Evolutionary conservation across 2,329 filamentous ascomycete genomes (phyloP).

Genomic region (Rhinocladiella similis): DNA sequence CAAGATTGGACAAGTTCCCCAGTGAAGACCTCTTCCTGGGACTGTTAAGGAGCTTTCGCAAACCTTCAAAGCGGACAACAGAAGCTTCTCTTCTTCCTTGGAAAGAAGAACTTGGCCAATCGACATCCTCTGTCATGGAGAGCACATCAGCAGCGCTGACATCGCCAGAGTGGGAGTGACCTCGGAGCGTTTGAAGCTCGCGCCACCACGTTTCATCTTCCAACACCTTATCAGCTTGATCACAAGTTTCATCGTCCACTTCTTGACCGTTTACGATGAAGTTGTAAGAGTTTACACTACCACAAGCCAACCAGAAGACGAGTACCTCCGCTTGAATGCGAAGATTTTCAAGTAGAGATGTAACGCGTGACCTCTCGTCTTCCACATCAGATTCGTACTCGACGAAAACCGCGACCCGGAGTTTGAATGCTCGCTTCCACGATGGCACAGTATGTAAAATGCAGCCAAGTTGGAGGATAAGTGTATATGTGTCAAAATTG

Average conservation of each 20-base stretch:
- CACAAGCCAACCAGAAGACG: slow-evolving; percentile 80
- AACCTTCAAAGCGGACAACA: slow-evolving; percentile 55
- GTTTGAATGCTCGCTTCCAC: slow-evolving; percentile 71
- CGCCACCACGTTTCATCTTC: slow-evolving; percentile 81
- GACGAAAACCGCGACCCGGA: slow-evolving; percentile 83
- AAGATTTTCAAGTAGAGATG: slow-evolving; percentile 73
- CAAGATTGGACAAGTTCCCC: slow-evolving; percentile 52
- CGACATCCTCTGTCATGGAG: slow-evolving; percentile 46
- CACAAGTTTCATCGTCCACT: slow-evolving; percentile 56
- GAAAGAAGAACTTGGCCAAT: slow-evolving; percentile 56
- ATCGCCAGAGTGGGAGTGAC: slow-evolving; percentile 29
- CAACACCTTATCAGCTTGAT: slow-evolving; percentile 65
- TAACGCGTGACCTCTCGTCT: slow-evolving; percentile 72
- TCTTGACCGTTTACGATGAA: slow-evolving; percentile 72
- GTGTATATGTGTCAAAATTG: slow-evolving; percentile 86
- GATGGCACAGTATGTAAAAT: slow-evolving; percentile 78
- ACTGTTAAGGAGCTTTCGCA: slow-evolving; percentile 63
- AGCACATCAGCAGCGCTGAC: slow-evolving; percentile 45
- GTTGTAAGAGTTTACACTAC: slow-evolving; percentile 71
- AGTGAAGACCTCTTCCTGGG: slow-evolving; percentile 55
- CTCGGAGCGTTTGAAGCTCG: slow-evolving; percentile 60
- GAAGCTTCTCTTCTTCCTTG: slow-evolving; percentile 46
- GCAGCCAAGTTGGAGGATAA: slow-evolving; percentile 84
- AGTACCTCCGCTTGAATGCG: slow-evolving; percentile 76
- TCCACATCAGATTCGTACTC: slow-evolving; percentile 83